These are phyloP conservation scores for Alternaria novae-zelandiae DNA, from an alignment of 2,329 filamentous ascomycete genomes.

Conservation along the genomic window DNA sequence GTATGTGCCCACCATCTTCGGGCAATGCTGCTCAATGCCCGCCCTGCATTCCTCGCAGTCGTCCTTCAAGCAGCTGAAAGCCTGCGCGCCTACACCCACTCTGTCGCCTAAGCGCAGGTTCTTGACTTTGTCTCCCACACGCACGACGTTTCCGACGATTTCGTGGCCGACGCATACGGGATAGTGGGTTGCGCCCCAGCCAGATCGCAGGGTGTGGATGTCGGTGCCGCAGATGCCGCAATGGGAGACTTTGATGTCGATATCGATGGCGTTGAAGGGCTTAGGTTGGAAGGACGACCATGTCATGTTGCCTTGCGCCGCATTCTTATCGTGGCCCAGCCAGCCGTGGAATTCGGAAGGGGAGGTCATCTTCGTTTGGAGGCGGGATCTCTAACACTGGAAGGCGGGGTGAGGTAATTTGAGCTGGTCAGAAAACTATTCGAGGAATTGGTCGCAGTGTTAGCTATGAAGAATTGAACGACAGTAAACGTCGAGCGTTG, in stretches of 20 bases:
- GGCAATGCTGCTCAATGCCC: conserved; percentile 54
- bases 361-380: conserved; percentile 27
- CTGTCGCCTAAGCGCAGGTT: conserved; percentile 67
- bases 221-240: conserved; percentile 48
- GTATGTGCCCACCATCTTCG: conserved; percentile 64
- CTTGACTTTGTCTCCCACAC: conserved; percentile 45
- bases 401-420: neutral
- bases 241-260: conserved; percentile 44
- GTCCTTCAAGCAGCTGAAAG: conserved; percentile 54
- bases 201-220: conserved; percentile 49
- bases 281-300: conserved; percentile 59
- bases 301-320: conserved; percentile 61
- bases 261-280: conserved; percentile 43
- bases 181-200: conserved; percentile 55
- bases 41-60: conserved; percentile 62
- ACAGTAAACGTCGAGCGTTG: neutral
- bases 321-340: conserved; percentile 59
- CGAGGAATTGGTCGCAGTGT: neutral
- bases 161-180: conserved; percentile 53
- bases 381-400: neutral
- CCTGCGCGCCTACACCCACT: conserved; percentile 60
- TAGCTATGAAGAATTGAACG: neutral
- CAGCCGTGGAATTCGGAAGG: conserved; percentile 63
- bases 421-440: neutral
- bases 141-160: conserved; percentile 49